Conservation (phyloP, 345 rosid genomes). For the Gossypium ekmanianum region DNA sequence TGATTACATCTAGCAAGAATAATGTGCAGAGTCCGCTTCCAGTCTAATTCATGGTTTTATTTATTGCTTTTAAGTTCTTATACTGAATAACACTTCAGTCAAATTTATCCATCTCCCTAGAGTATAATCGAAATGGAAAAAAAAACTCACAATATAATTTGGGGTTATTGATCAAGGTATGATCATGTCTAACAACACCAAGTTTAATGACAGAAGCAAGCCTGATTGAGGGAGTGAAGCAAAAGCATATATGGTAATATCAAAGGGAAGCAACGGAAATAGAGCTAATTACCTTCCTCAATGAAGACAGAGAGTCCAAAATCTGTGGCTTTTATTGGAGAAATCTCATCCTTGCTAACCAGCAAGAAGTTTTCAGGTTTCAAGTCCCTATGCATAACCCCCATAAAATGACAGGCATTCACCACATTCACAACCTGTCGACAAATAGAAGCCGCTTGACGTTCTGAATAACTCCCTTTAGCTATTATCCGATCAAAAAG, state of each 20-base stretch:
- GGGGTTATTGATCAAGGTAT: not conserved
- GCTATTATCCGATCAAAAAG: constrained; percentile 79
- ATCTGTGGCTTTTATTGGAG: constrained; percentile 70
- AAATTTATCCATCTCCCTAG: not conserved
- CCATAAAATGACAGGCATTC: constrained; percentile 91
- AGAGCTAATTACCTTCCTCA: constrained; percentile 54
- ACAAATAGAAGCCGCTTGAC: constrained; percentile 70
- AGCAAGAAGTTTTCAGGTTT: constrained; percentile 97
- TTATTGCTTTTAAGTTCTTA: not conserved
- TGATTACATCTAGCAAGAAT: constrained; percentile 7
- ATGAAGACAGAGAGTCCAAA: constrained; percentile 91
- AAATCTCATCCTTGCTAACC: constrained; percentile 39
- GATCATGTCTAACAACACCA: not conserved
- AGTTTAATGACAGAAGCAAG: too few relatives aligned
- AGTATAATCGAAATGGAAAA: not conserved
- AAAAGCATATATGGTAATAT: not conserved
- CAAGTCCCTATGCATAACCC: constrained; percentile 83
- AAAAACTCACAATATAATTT: not conserved
- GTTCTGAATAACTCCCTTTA: constrained; percentile 72
- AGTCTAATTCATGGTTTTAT: not conserved
- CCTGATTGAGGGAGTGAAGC: not conserved
- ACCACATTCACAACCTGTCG: constrained; percentile 82
- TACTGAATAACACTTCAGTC: not conserved
- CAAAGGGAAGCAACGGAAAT: not conserved
- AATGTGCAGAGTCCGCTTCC: not conserved